Conservation (phyloP, 2,329 filamentous ascomycete species). For the Apiospora kogelbergensis region DNA sequence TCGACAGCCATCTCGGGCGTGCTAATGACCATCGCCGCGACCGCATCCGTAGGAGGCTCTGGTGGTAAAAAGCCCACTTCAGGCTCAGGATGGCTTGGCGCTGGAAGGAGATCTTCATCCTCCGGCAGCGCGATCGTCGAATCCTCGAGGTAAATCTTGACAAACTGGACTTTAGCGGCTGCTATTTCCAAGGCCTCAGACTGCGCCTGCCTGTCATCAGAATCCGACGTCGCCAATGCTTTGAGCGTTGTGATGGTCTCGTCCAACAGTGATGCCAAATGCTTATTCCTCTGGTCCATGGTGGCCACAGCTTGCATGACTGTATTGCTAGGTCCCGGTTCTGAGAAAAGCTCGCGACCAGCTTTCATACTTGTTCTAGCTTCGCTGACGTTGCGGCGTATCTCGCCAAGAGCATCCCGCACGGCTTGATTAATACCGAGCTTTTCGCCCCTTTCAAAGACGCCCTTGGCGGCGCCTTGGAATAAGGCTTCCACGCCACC, state of each 20-base stretch:
- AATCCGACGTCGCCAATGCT: constrained; percentile 51
- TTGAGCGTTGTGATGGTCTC: constrained; percentile 65
- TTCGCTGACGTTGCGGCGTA: constrained; percentile 72
- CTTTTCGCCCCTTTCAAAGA: constrained; percentile 71
- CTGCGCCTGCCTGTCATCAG: constrained; percentile 49
- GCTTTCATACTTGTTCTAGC: constrained; percentile 44
- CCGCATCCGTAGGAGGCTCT: constrained; percentile 24
- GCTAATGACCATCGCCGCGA: constrained; percentile 29
- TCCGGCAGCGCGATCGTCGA: constrained; percentile 50
- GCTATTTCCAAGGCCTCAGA: constrained; percentile 58
- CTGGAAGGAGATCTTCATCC: constrained; percentile 30
- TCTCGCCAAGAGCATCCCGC: constrained; percentile 78
- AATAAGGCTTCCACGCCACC: constrained; percentile 69
- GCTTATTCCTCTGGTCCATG: constrained; percentile 65
- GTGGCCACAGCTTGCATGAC: constrained; percentile 42
- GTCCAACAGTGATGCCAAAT: constrained; percentile 67
- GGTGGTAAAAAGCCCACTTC: constrained; percentile 7
- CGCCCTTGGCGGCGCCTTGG: constrained; percentile 73
- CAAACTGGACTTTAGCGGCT: constrained; percentile 63
- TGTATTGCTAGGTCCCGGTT: constrained; percentile 27
- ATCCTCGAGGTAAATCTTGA: constrained; percentile 62
- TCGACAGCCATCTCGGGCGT: constrained; percentile 18
- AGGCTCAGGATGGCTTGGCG: constrained; percentile 25
- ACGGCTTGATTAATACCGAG: constrained; percentile 80
- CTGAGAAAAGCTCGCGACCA: constrained; percentile 35